Conservation (phyloP, 2,329 filamentous ascomycete species). For the Escovopsis weberi region DNA sequence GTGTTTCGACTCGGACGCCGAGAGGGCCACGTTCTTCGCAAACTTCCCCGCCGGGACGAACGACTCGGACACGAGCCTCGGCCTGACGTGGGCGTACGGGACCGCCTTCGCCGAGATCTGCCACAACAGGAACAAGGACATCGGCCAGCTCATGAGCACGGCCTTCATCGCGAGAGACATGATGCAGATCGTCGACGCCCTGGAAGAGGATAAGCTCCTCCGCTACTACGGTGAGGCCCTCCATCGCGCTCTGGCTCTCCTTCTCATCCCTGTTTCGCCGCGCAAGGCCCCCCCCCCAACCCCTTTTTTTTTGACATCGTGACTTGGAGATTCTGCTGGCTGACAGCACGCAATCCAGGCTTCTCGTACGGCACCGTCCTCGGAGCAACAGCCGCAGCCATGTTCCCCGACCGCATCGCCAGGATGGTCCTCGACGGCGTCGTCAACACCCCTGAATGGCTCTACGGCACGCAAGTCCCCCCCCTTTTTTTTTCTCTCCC, state of each 20-base stretch:
- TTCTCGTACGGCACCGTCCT: slow-evolving; percentile 4
- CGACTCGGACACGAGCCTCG: slow-evolving; percentile 10
- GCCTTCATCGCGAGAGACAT: slow-evolving; percentile 30
- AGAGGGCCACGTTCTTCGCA: background rate
- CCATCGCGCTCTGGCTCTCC: too few species aligned
- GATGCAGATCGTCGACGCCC: slow-evolving; percentile 27
- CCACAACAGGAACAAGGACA: slow-evolving; percentile 11
- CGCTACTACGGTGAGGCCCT: slow-evolving; percentile 9
- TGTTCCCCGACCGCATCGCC: slow-evolving; percentile 5
- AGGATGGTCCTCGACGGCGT: slow-evolving; percentile 4
- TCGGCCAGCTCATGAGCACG: slow-evolving; percentile 24
- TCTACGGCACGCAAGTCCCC: too few species aligned
- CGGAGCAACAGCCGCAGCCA: slow-evolving; percentile 1
- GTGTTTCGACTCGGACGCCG: slow-evolving; percentile 10
- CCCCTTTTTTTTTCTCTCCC: too few species aligned
- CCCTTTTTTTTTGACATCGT: too few species aligned
- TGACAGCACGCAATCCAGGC: too few species aligned
- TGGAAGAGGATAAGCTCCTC: slow-evolving; percentile 22
- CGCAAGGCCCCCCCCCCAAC: too few species aligned
- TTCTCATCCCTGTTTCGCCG: too few species aligned
- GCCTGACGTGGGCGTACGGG: slow-evolving; percentile 11
- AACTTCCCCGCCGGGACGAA: slow-evolving; percentile 2
- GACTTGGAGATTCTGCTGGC: too few species aligned
- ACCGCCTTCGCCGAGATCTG: slow-evolving; percentile 11
- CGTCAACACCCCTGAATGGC: too few species aligned